Evolutionary conservation across 768 basidiomycete genomes (phyloP).

Genomic region (Tricholomella constricta): DNA sequence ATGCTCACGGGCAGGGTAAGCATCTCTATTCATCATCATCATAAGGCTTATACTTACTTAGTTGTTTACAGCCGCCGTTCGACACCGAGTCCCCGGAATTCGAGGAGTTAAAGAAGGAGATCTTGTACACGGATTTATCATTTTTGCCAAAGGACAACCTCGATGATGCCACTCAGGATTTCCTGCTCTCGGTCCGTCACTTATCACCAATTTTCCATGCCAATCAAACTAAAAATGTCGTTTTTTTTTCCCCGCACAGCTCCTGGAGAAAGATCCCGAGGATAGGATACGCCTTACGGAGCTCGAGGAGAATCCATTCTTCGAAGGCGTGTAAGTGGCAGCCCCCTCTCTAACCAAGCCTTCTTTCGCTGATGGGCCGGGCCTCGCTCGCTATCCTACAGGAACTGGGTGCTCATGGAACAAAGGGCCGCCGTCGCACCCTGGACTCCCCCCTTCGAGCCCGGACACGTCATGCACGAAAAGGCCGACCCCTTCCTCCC

Average conservation of each 20-base stretch:
- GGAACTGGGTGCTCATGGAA: constrained; percentile 18
- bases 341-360: neutral
- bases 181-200: constrained; percentile 6
- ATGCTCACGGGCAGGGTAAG: constrained; percentile 18
- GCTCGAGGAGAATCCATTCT: constrained; percentile 11
- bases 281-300: constrained; percentile 7
- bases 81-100: constrained; percentile 1
- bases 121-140: constrained; percentile 3
- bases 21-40: neutral
- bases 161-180: constrained; percentile 2
- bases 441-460: constrained; percentile 5
- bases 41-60: neutral
- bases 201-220: neutral
- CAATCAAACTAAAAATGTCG: neutral
- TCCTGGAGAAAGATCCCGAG: constrained; percentile 13
- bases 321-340: constrained; percentile 9
- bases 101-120: constrained; percentile 3
- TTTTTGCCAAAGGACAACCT: constrained; percentile 2
- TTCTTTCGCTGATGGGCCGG: neutral
- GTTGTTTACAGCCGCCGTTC: constrained; percentile 10
- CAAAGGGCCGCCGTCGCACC: constrained; percentile 1
- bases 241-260: neutral
- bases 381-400: constrained; percentile 14
- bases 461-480: neutral
- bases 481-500: neutral